Evolutionary conservation across 106 monocot species (phyloP), one percentile per base, ranked within the genome.

Genomic region (Dendrobium catenatum): DNA sequence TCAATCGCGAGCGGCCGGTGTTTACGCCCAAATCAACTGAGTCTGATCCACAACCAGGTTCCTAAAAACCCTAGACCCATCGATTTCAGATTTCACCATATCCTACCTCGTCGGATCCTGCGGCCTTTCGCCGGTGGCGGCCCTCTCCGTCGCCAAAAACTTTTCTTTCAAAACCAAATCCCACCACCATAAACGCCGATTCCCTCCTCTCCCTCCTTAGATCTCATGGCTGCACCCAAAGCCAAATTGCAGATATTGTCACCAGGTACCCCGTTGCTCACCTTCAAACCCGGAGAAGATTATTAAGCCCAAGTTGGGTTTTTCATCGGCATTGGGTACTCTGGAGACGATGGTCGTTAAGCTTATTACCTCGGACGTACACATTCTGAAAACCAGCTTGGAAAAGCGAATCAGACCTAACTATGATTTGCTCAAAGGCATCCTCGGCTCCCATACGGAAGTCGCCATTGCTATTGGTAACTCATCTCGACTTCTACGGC

Each of bases 271-370:
- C 87, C 8, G 20, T 20, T 87, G 46, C 81, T 85, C 29, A 9
- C 24, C 59, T 16, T 37, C 56, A 54, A 54, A 80, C 37, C 73
- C 86, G 2, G 74, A 59, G 7, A 77, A 56, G 16, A 84, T 37
- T 17, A 19, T 91, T 46, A 78, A 78, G 59, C 88, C 88, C 55
- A 91, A 91, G 79, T 47, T 91, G 0, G 82, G 2, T 86, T 84
- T 72, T 70, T 80, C 74, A 77, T 72, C 8, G 1, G n/a, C 56
- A 2, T 81, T 18, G 89, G 89, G 37, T 56, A 19, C 75, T 66
- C 79, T 6, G 48, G 47, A 10, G 7, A 42, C n/a, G 42, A 56
- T 44, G 77, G 77, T 89, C 42, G 20, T 55, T 3, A 68, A 66
- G n/a, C 6, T 82, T 51, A 6, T 85, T 72, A 9, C 72, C 9